phyloP scores from a whole-genome alignment of 306 rosid species.

The Gynostemma pentaphyllum region DNA sequence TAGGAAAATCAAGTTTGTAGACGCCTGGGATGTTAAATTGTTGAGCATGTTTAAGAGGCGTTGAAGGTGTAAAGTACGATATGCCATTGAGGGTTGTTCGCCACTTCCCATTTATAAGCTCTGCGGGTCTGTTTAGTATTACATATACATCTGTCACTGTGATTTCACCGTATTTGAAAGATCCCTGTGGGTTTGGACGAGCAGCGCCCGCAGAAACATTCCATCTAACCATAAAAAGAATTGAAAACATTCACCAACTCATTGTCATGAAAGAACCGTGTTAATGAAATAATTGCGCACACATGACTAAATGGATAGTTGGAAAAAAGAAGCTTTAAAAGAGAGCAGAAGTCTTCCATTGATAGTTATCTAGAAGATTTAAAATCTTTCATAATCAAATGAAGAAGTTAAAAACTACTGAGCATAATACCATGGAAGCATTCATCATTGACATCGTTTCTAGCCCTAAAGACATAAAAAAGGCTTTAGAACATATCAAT shows the following conservation, averaged over 20 bases:
- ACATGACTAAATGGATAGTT: neutral
- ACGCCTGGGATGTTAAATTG: conserved; percentile 41
- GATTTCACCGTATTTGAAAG: conserved; percentile 64
- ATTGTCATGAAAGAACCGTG: neutral
- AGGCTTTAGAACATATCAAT: neutral
- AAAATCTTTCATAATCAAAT: neutral
- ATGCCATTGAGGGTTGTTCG: conserved; percentile 69
- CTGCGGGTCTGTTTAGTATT: conserved; percentile 40
- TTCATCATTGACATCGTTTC: neutral
- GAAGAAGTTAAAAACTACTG: neutral
- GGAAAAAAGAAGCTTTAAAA: neutral
- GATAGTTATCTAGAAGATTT: neutral
- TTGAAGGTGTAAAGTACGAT: conserved; percentile 53
- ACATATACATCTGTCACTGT: conserved; percentile 67
- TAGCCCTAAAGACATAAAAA: neutral
- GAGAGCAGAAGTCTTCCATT: neutral
- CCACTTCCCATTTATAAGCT: conserved; percentile 31
- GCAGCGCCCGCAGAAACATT: conserved; percentile 81
- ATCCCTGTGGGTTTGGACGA: conserved; percentile 93
- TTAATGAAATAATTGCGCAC: neutral
- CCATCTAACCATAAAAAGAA: conserved; percentile 32
- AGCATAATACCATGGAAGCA: neutral
- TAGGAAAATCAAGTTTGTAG: conserved; percentile 80
- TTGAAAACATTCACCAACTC: neutral
- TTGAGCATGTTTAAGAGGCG: conserved; percentile 82